Base-by-base conservation (phyloP, 495 filamentous ascomycete genomes). In the Hypoxylon subgilvum region DNA sequence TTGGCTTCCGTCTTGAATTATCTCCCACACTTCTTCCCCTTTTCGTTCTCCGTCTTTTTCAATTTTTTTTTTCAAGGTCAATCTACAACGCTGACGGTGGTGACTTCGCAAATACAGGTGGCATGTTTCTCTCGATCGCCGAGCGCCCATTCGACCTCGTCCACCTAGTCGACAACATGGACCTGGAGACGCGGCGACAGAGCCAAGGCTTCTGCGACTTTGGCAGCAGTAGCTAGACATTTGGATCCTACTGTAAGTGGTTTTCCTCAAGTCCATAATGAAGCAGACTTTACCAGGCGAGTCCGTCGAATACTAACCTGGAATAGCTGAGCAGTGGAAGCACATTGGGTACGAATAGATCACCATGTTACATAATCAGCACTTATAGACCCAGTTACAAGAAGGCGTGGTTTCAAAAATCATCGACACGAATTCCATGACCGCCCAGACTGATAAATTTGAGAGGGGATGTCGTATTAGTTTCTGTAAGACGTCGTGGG, bases 381-480 rank as follows among this genome's bases (percentile, higher is more conserved):
- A n/a, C n/a, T n/a, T n/a, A n/a, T n/a, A n/a, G n/a, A n/a, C n/a
- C n/a, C n/a, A n/a, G n/a, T n/a, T n/a, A n/a, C n/a, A n/a, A n/a
- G n/a, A n/a, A n/a, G n/a, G n/a, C n/a, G n/a, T n/a, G n/a, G n/a
- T n/a, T n/a, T n/a, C n/a, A n/a, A n/a, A n/a, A n/a, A n/a, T n/a
- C n/a, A n/a, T n/a, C n/a, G n/a, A n/a, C n/a, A n/a, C n/a, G n/a
- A n/a, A n/a, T n/a, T n/a, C n/a, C n/a, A n/a, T n/a, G n/a, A n/a
- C n/a, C n/a, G n/a, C n/a, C n/a, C n/a, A n/a, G n/a, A n/a, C n/a
- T n/a, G n/a, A n/a, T n/a, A n/a, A n/a, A n/a, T n/a, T n/a, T 71
- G 69, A 71, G 69, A 69, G 69, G 69, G 66, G 69, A 71, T 71
- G 54, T 44, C 42, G 47, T 57, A 69, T 69, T 69, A 67, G 28